These are phyloP conservation scores for Lachnellula willkommii DNA, from an alignment of 2,329 filamentous ascomycete genomes.

Conservation along the genomic window DNA sequence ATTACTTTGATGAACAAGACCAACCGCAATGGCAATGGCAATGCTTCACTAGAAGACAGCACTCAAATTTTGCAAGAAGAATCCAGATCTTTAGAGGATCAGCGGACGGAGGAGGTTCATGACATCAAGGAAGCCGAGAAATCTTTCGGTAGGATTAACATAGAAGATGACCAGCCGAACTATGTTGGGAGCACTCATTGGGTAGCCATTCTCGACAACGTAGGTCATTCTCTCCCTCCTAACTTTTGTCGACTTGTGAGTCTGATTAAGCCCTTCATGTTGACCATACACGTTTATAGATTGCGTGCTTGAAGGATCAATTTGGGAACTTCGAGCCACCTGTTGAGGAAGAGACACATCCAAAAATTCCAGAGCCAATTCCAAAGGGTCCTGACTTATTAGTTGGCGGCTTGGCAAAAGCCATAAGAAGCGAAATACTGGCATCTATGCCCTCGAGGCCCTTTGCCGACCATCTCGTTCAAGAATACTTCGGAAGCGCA, in stretches of 20 bases:
- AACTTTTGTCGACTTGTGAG: not conserved
- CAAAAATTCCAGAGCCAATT: not conserved
- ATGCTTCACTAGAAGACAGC: slow-evolving; percentile 1
- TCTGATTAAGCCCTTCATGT: not conserved
- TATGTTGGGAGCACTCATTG: slow-evolving; percentile 55
- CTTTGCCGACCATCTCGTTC: slow-evolving; percentile 45
- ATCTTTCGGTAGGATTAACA: slow-evolving; percentile 20
- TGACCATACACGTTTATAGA: slow-evolving; percentile 33
- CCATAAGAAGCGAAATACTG: slow-evolving; percentile 37
- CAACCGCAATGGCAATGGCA: slow-evolving; percentile 31
- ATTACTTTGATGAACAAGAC: not conserved
- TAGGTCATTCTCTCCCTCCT: slow-evolving; percentile 31
- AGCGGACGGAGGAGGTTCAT: slow-evolving; percentile 5
- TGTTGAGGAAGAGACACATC: not conserved
- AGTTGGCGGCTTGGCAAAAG: not conserved
- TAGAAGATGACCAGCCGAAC: slow-evolving; percentile 36
- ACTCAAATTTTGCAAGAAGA: not conserved
- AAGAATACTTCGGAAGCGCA: slow-evolving; percentile 46
- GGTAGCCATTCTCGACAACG: slow-evolving; percentile 54
- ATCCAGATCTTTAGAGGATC: not conserved
- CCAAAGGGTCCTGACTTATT: not conserved
- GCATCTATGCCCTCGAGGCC: slow-evolving; percentile 41
- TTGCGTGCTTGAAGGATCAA: slow-evolving; percentile 55
- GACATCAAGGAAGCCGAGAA: slow-evolving; percentile 11
- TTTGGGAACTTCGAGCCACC: slow-evolving; percentile 33